Evolutionary conservation across 2,329 filamentous ascomycete genomes (phyloP).

Genomic region (Chrysosporium keratinophilum): DNA sequence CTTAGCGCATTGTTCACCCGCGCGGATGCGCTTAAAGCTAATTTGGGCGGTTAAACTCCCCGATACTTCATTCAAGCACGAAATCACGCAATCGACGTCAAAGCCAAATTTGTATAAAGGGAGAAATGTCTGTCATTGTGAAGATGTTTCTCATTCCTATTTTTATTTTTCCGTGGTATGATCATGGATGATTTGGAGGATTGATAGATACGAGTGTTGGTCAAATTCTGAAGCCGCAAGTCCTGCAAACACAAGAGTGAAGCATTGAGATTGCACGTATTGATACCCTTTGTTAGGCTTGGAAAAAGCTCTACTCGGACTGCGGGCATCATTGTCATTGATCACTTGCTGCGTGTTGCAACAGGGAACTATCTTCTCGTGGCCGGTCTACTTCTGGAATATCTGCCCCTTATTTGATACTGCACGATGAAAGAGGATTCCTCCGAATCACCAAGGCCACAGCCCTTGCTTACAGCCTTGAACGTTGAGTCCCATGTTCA

Average conservation of each 20-base stretch:
- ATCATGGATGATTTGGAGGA: neutral
- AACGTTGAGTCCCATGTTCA: constrained; percentile 48
- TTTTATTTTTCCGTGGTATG: neutral
- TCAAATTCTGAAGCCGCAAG: neutral
- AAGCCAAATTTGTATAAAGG: constrained; percentile 4
- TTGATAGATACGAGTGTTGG: neutral
- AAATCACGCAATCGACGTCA: constrained; percentile 5
- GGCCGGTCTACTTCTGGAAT: neutral
- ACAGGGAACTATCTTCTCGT: neutral
- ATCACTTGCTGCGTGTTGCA: neutral
- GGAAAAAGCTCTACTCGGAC: too few species aligned
- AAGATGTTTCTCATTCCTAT: neutral
- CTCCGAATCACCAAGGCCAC: neutral
- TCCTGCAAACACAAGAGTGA: too few species aligned
- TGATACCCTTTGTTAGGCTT: neutral
- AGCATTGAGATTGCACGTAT: neutral
- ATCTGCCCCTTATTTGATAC: neutral
- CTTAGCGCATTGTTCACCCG: neutral
- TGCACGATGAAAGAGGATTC: constrained; percentile 7
- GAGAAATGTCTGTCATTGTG: neutral
- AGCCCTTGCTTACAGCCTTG: constrained; percentile 31
- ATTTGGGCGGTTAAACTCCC: neutral
- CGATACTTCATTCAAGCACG: neutral
- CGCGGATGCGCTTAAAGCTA: constrained; percentile 2
- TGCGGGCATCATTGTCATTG: too few species aligned